Base-by-base conservation (phyloP, 2,329 filamentous ascomycete genomes). In the Penicillium sp. region DNA sequence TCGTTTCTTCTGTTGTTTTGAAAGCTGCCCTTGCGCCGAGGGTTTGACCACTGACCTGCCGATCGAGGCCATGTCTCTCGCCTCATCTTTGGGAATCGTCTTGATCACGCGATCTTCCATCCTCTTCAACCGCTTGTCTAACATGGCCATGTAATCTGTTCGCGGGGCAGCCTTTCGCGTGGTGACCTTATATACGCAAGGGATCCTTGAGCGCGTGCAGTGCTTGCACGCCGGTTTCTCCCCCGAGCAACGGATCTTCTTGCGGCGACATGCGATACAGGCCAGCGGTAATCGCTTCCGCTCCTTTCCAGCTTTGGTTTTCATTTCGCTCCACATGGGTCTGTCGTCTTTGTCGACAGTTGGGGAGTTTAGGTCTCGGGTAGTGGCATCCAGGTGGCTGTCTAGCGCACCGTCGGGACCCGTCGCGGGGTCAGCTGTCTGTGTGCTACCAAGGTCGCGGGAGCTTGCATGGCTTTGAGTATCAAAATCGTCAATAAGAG, bases 41-140 rank as follows among this genome's bases (percentile, higher is more conserved):
- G 93, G 93, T 69, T 93, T 96, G 31, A 97, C 90, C 6, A 90
- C 82, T 11, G 92, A 92, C 55, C 94, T 83, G 5, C 88, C 88
- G 35, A 96, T 87, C 7, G 82, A 80, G 8, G 82, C 78, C 55
- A 88, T 81, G 25, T 85, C 79, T 41, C 89, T 86, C 59, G 90
- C 83, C 60, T 95, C 92, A 41, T 90, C 84, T 69, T 93, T 96
- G 0, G 94, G 93, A 26, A 97, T 89, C 55, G 93, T 88, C 73
- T 96, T 96, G 76, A 97, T 95, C 59, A 97, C 94, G 54, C 93
- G 88, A 68, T 97, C 93, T 74, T 99, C 94, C 94, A 97, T 97
- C 54, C 93, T 83, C 79, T 96, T 97, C 63, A 97, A 75, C 51
- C 94, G 85, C 76, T 96, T 97, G 76, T 97, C 94, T 66, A 97